Evolutionary conservation across 805 yeast species (phyloP).

Genomic region (Suhomyces sp.): DNA sequence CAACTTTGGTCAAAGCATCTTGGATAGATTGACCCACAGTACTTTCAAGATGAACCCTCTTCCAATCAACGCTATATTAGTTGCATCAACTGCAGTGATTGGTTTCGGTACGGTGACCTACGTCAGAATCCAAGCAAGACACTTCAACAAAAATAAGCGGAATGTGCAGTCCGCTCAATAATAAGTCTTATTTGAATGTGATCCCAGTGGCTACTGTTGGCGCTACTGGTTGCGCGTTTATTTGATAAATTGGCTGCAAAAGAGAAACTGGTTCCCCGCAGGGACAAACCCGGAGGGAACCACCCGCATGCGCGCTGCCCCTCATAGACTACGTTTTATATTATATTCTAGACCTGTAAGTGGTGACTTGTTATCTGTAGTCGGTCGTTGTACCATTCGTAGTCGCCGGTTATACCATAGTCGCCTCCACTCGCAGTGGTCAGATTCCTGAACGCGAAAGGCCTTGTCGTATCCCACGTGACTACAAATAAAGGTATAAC

Average conservation of each 20-base stretch:
- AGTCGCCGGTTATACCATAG: no score
- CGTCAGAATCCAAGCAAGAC: slow-evolving; percentile 22
- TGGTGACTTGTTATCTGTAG: neutral
- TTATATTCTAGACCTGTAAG: neutral
- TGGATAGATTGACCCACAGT: slow-evolving; percentile 51
- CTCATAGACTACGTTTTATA: neutral
- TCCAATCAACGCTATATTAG: slow-evolving; percentile 45
- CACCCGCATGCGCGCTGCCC: neutral
- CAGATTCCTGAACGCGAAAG: no score
- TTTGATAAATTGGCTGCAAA: neutral
- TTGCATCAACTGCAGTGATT: slow-evolving; percentile 38
- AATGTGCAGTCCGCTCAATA: neutral
- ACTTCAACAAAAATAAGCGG: neutral
- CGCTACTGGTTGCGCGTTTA: neutral
- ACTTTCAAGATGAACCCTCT: slow-evolving; percentile 53
- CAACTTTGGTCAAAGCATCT: slow-evolving; percentile 46
- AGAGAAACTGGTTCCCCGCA: neutral
- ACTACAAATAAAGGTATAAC: neutral
- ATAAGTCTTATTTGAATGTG: no score
- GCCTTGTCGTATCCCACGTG: neutral
- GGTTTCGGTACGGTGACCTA: slow-evolving; percentile 43
- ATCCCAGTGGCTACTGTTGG: neutral
- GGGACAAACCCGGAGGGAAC: neutral
- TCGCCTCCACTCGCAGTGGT: no score
- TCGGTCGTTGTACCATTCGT: no score